phyloP scores from a whole-genome alignment of 139 green algal genomes.

The Chlorella sp. region DNA sequence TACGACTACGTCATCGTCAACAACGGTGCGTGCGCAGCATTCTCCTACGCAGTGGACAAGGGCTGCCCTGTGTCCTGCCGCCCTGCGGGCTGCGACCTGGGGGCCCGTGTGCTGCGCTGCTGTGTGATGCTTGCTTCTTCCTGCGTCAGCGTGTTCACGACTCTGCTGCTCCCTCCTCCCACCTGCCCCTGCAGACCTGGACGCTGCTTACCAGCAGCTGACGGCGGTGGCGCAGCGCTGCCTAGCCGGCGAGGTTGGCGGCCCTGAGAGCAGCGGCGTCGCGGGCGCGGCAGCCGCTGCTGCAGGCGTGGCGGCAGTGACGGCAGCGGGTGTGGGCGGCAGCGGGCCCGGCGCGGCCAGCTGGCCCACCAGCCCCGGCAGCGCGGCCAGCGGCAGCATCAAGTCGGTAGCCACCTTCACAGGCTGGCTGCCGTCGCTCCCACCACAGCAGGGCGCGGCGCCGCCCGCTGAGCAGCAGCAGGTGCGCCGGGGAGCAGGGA shows the following conservation, averaged over 20 bases:
- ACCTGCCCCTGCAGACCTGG: constrained; percentile 53
- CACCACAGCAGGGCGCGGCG: not conserved
- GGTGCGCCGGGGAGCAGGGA: not conserved
- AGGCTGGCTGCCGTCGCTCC: not conserved
- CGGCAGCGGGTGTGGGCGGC: not conserved
- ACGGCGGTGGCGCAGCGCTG: constrained; percentile 42
- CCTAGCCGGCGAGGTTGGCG: constrained; percentile 45
- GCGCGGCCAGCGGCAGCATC: not conserved
- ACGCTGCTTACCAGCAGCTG: constrained; percentile 60
- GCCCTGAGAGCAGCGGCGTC: not conserved
- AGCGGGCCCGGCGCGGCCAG: not conserved
- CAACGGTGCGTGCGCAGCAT: not conserved
- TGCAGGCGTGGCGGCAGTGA: not conserved
- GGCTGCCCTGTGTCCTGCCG: no score
- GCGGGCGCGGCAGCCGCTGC: not conserved
- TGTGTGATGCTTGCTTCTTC: no score
- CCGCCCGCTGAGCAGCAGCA: not conserved
- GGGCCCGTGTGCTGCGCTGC: no score
- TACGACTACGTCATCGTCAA: constrained; percentile 85
- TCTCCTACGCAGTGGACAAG: no score
- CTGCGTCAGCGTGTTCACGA: no score
- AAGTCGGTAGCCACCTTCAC: constrained; percentile 10
- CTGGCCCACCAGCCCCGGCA: not conserved
- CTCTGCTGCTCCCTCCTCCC: no score
- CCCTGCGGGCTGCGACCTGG: no score